Base-by-base conservation (phyloP, 2,329 filamentous ascomycete genomes). In the Fusarium musae region DNA sequence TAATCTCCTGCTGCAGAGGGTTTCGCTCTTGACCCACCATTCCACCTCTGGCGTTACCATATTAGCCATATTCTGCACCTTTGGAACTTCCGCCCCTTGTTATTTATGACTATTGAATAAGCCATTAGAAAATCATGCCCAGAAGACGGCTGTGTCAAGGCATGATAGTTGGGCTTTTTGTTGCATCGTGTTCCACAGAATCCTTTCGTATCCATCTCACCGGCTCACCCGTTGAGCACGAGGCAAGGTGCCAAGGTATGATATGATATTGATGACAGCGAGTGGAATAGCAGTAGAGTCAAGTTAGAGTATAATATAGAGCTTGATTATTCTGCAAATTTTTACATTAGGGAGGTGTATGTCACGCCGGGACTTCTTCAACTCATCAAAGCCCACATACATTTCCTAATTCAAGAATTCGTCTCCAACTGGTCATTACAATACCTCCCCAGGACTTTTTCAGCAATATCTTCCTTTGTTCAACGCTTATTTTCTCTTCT, bases 141-240 rank as follows among this genome's bases (percentile, higher is more conserved):
- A 37, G 52, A 34, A 50, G n/a, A 37, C 39, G 42, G 42, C 49
- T 36, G 49, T 63, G 23, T 32, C 49, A 37, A 21, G 43, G 46
- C 57, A 50, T 73, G 26, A 28, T 19, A 40, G 32, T 57, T 49
- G 37, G 36, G 44, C 11, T 52, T 26, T 52, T 52, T 49, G 40
- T 49, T 36, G 40, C 52, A 44, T 30, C 36, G 32, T 53, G 36
- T 67, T 42, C 44, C 56, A 66, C 52, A 73, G 15, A 49, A 49
- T 57, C 63, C 46, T 47, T 26, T 37, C 40, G 13, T 34, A 26
- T n/a, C 39, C 56, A 39, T 50, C 46, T 50, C 66, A 67, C 54
- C 30, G 28, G 37, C 32, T 57, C 39, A 30, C 40, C 39, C 53
- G 66, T 46, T 37, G 47, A 62, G 50, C 46, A 49, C 52, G 39